Conservation (phyloP, 768 basidiomycete genomes). For the Tricholoma hemisulphureum region DNA sequence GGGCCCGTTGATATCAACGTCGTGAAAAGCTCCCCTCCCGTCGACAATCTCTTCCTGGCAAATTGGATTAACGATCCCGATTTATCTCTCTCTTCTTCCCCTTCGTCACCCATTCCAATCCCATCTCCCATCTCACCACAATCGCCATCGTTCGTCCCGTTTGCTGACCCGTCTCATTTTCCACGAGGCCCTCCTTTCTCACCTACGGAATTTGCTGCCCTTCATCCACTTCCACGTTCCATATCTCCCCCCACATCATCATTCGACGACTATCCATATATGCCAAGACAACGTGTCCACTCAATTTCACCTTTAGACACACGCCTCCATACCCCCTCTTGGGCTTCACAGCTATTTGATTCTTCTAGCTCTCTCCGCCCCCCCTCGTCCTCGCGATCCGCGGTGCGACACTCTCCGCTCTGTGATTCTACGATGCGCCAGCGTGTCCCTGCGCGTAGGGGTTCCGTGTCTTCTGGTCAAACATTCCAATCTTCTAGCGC, state of each 20-base stretch:
- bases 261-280: slow-evolving; percentile 43
- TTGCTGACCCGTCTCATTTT: slow-evolving; percentile 45
- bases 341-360: slow-evolving; percentile 70
- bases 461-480: slow-evolving; percentile 48
- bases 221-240: slow-evolving; percentile 62
- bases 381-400: slow-evolving; percentile 42
- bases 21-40: slow-evolving; percentile 41
- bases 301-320: slow-evolving; percentile 66
- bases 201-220: slow-evolving; percentile 57
- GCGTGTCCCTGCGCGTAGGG: slow-evolving; percentile 42
- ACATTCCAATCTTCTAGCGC: slow-evolving; percentile 74
- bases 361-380: slow-evolving; percentile 44
- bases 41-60: slow-evolving; percentile 48
- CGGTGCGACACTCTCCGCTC: slow-evolving; percentile 50
- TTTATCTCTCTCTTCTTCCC: slow-evolving; percentile 29
- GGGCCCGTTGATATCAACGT: slow-evolving; percentile 39
- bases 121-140: slow-evolving; percentile 42
- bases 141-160: slow-evolving; percentile 49
- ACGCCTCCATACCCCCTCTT: slow-evolving; percentile 55
- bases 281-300: slow-evolving; percentile 42
- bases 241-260: slow-evolving; percentile 56
- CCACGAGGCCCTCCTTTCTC: slow-evolving; percentile 54
- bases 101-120: slow-evolving; percentile 65
- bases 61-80: slow-evolving; percentile 69
- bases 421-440: slow-evolving; percentile 39